A percentile compares a stretch with the other conserved stretches of the same genome.
phyloP scores from a whole-genome alignment of 2,329 filamentous ascomycete genomes.

The Pseudomassariella vexata region DNA sequence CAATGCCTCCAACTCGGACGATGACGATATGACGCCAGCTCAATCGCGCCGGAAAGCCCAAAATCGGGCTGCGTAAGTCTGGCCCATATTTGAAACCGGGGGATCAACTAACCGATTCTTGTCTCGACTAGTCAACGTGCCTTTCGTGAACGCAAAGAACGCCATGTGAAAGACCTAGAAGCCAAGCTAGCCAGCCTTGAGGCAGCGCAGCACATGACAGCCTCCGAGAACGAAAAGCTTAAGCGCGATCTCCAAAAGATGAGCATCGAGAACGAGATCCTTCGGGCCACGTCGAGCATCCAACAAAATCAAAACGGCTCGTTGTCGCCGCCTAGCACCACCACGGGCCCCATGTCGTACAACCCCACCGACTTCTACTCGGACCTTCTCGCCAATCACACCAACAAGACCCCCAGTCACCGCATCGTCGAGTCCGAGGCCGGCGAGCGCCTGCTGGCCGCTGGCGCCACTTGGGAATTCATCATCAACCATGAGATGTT shows the following conservation, averaged over 20 bases:
- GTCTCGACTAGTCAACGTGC: slow-evolving; percentile 70
- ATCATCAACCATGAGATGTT: slow-evolving; percentile 78
- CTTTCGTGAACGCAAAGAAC: slow-evolving; percentile 93
- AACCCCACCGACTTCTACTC: slow-evolving; percentile 68
- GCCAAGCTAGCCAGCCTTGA: slow-evolving; percentile 75
- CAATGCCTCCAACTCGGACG: slow-evolving; percentile 48
- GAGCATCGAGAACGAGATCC: slow-evolving; percentile 86
- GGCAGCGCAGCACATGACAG: slow-evolving; percentile 63
- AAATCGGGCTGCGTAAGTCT: slow-evolving; percentile 55
- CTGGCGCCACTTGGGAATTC: slow-evolving; percentile 81
- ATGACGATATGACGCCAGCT: slow-evolving; percentile 49
- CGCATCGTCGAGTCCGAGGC: slow-evolving; percentile 61
- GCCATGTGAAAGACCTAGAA: slow-evolving; percentile 89
- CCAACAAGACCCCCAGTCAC: slow-evolving; percentile 60
- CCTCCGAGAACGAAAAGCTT: slow-evolving; percentile 79
- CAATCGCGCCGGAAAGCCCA: slow-evolving; percentile 56
- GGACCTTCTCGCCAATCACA: slow-evolving; percentile 54
- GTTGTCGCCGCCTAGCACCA: slow-evolving; percentile 38
- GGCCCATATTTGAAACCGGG: too few species aligned
- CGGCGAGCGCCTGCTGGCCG: slow-evolving; percentile 66
- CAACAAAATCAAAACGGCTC: slow-evolving; percentile 25
- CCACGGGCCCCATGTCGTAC: slow-evolving; percentile 65
- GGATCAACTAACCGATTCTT: too few species aligned
- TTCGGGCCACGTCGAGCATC: slow-evolving; percentile 67
- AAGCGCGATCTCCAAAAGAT: slow-evolving; percentile 79